Evolutionary conservation across 495 filamentous ascomycete species (phyloP).

Genomic region (Lentithecium fluviatile): DNA sequence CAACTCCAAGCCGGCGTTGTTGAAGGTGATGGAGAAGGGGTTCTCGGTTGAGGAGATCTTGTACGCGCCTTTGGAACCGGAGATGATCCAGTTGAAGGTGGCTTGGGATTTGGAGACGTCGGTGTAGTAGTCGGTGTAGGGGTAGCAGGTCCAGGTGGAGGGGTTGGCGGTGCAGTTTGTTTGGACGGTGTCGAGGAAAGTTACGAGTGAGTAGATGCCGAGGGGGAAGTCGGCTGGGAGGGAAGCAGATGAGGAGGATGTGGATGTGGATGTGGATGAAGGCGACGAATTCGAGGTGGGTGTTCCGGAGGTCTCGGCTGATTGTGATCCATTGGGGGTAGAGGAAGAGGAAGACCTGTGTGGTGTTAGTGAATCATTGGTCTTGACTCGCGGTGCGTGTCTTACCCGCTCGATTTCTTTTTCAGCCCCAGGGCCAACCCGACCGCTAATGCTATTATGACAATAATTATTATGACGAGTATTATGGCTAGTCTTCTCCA

Average conservation of each 20-base stretch:
- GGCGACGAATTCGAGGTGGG: conserved; percentile 3
- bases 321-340: neutral
- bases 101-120: conserved; percentile 41
- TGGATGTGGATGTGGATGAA: conserved; percentile 3
- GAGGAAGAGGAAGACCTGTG: conserved; percentile 3
- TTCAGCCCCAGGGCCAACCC: conserved; percentile 30
- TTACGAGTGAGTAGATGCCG: conserved; percentile 55
- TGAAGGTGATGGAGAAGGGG: conserved; percentile 50
- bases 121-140: conserved; percentile 49
- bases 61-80: conserved; percentile 33
- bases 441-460: conserved; percentile 29
- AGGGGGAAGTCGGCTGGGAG: conserved; percentile 49
- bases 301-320: conserved; percentile 4
- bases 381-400: neutral
- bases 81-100: conserved; percentile 60
- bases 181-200: conserved; percentile 51
- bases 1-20: conserved; percentile 44
- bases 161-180: conserved; percentile 54
- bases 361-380: neutral
- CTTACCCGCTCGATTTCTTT: conserved; percentile 27
- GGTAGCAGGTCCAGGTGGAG: conserved; percentile 57
- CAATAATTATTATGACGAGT: conserved; percentile 12
- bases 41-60: conserved; percentile 51
- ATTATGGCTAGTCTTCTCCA: conserved; percentile 35
- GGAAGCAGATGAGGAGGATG: conserved; percentile 18